These are phyloP conservation scores for Purpureocillium lavendulum DNA, from an alignment of 2,329 filamentous ascomycete species.

Conservation along the genomic window DNA sequence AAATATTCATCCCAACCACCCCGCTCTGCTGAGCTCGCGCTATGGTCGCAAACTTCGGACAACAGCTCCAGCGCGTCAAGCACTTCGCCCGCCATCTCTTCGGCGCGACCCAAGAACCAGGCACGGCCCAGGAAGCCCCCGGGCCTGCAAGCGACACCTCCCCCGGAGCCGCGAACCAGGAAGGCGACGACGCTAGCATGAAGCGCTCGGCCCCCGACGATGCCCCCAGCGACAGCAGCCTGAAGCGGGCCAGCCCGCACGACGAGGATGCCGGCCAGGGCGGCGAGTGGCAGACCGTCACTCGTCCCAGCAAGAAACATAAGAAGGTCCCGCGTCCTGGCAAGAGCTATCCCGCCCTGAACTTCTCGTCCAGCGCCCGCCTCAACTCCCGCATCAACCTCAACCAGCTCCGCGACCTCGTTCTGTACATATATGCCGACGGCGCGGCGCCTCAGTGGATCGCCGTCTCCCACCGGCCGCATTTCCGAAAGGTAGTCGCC, in stretches of 20 bases:
- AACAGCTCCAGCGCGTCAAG: conserved; percentile 11
- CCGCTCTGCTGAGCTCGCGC: not conserved
- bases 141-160: too few species aligned
- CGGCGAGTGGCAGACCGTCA: conserved; percentile 47
- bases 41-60: conserved; percentile 10
- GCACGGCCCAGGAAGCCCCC: conserved; percentile 1
- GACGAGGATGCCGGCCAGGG: conserved; percentile 24
- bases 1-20: too few species aligned
- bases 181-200: conserved; percentile 6
- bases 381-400: conserved; percentile 55
- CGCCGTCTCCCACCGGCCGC: conserved; percentile 50
- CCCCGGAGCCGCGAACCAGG: not conserved
- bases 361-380: conserved; percentile 48
- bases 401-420: conserved; percentile 52
- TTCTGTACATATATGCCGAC: conserved; percentile 60
- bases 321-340: conserved; percentile 53
- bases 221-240: conserved; percentile 27
- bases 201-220: conserved; percentile 5
- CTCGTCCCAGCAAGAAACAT: conserved; percentile 45
- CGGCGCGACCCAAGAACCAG: conserved; percentile 3
- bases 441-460: conserved; percentile 58
- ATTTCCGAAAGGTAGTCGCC: conserved; percentile 72
- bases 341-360: conserved; percentile 51
- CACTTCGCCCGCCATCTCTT: conserved; percentile 9
- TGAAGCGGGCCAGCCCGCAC: conserved; percentile 42